Evolutionary conservation across 2,329 filamentous ascomycete species (phyloP).

Genomic region (Aureobasidium pullulans): DNA sequence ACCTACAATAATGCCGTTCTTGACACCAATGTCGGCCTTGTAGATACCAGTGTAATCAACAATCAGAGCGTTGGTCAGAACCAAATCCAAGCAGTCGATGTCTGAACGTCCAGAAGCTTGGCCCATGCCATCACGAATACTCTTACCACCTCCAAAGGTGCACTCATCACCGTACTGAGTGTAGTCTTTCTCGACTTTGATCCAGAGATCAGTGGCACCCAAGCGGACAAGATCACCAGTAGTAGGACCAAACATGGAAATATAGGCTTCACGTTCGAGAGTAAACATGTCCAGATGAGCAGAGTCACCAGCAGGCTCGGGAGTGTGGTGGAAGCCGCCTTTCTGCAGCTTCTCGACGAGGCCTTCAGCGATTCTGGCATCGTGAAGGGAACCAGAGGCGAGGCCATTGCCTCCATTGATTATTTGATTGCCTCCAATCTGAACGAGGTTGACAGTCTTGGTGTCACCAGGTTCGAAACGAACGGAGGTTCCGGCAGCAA

Average conservation of each 20-base stretch:
- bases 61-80: slow-evolving; percentile 83
- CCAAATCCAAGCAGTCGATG: slow-evolving; percentile 68
- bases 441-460: slow-evolving; percentile 82
- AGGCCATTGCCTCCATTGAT: slow-evolving; percentile 81
- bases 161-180: slow-evolving; percentile 89
- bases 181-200: slow-evolving; percentile 79
- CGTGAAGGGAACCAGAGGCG: slow-evolving; percentile 65
- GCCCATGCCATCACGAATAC: slow-evolving; percentile 89
- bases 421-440: slow-evolving; percentile 72
- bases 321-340: slow-evolving; percentile 70
- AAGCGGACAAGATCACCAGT: slow-evolving; percentile 78
- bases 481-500: slow-evolving; percentile 83
- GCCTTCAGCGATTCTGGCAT: slow-evolving; percentile 50
- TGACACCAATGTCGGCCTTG: slow-evolving; percentile 94
- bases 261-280: slow-evolving; percentile 73
- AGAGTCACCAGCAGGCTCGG: slow-evolving; percentile 54
- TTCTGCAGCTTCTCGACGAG: slow-evolving; percentile 61
- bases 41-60: slow-evolving; percentile 89
- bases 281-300: slow-evolving; percentile 54
- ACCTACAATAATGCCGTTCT: slow-evolving; percentile 73
- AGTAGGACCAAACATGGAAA: slow-evolving; percentile 87
- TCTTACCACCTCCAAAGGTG: slow-evolving; percentile 92
- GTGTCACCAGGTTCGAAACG: slow-evolving; percentile 90
- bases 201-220: slow-evolving; percentile 80
- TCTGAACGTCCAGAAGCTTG: slow-evolving; percentile 74